Evolutionary conservation across 2,329 filamentous ascomycete genomes (phyloP).

Genomic region (Dendrostoma leiphaemia): DNA sequence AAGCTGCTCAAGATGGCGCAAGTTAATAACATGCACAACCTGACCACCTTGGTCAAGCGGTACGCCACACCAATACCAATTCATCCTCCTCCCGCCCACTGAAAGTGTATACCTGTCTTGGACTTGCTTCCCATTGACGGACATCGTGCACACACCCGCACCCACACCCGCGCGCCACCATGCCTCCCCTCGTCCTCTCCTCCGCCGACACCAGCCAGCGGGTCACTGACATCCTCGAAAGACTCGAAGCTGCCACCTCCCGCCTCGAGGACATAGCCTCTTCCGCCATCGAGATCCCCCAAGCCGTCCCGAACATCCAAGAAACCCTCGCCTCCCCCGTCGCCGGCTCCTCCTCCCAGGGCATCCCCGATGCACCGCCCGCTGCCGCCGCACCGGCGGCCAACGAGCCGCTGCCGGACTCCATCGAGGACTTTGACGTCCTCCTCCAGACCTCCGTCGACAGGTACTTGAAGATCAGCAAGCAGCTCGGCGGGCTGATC

Average conservation of each 20-base stretch:
- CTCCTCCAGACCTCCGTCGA: slow-evolving; percentile 73
- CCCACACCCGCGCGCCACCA: slow-evolving; percentile 3
- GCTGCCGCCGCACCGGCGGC: slow-evolving; percentile 41
- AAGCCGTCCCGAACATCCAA: slow-evolving; percentile 45
- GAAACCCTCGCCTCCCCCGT: slow-evolving; percentile 35
- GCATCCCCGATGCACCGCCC: slow-evolving; percentile 31
- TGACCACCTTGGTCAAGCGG: slow-evolving; percentile 98
- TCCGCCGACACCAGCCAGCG: slow-evolving; percentile 26
- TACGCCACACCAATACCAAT: slow-evolving; percentile 42
- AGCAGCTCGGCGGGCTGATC: slow-evolving; percentile 73
- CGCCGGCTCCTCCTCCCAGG: slow-evolving; percentile 27
- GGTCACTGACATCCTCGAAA: slow-evolving; percentile 53
- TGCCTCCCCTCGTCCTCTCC: slow-evolving; percentile 21
- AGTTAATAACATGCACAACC: slow-evolving; percentile 83
- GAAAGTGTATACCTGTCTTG: too few species aligned
- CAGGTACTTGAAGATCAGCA: slow-evolving; percentile 75
- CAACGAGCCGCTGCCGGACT: slow-evolving; percentile 63
- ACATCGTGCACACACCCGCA: slow-evolving; percentile 1
- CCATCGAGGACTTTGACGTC: slow-evolving; percentile 84
- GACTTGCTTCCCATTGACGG: not conserved
- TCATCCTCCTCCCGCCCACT: not conserved
- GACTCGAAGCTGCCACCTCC: slow-evolving; percentile 94
- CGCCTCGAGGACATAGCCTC: slow-evolving; percentile 94
- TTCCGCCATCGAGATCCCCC: slow-evolving; percentile 62
- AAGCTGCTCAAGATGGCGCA: slow-evolving; percentile 16